phyloP scores from a whole-genome alignment of 2,329 filamentous ascomycete species.

The Bimuria novae-zelandiae region DNA sequence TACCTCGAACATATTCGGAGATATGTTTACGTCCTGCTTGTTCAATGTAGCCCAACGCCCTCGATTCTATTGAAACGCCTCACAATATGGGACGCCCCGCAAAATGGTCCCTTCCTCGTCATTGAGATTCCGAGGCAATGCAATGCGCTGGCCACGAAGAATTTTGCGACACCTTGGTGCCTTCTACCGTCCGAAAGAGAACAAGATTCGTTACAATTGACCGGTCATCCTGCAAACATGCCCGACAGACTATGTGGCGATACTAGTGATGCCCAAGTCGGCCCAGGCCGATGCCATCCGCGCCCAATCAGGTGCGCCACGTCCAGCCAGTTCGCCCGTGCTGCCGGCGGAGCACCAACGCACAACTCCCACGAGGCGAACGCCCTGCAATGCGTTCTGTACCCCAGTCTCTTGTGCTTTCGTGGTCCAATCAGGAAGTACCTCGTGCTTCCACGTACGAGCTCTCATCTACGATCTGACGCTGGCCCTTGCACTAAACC shows the following conservation, averaged over 20 bases:
- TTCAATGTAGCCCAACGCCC: no score
- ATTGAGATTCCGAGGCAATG: no score
- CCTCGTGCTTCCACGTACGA: not conserved
- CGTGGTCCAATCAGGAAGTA: constrained; percentile 7
- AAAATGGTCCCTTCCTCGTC: no score
- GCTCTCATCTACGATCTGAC: constrained; percentile 9
- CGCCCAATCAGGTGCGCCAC: constrained; percentile 31
- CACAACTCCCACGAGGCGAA: constrained; percentile 10
- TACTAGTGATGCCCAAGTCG: constrained; percentile 21
- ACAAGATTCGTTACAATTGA: constrained; percentile 6
- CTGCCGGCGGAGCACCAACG: constrained; percentile 20
- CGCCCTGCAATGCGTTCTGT: constrained; percentile 1
- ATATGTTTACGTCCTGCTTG: no score
- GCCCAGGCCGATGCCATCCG: constrained; percentile 20
- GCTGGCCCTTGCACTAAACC: constrained; percentile 11
- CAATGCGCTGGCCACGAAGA: constrained; percentile 2
- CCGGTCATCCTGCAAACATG: constrained; percentile 14
- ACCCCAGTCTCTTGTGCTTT: not conserved
- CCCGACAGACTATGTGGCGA: constrained; percentile 16
- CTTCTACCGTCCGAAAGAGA: not conserved
- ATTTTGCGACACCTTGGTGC: not conserved
- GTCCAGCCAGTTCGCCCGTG: constrained; percentile 10
- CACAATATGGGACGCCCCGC: no score
- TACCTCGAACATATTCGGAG: no score
- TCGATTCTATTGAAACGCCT: no score